A percentile compares a stretch with the other conserved stretches of the same genome.
These are phyloP conservation scores for Aureobasidium sp. DNA, from an alignment of 2,329 filamentous ascomycete genomes.

Conservation along the genomic window DNA sequence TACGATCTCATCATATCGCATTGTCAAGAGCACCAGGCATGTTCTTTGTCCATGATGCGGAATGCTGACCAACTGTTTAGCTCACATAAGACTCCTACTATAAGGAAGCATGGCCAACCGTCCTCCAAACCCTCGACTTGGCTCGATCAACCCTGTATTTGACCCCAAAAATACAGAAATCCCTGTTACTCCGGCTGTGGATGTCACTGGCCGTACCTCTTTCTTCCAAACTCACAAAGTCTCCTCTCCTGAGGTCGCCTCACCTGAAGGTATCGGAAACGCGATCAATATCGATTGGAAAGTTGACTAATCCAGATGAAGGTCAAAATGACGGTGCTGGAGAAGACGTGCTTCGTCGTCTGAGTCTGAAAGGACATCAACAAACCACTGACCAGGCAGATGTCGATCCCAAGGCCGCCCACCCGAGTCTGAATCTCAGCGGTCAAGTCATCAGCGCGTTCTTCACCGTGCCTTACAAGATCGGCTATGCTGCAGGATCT, in stretches of 20 bases:
- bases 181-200: constrained; percentile 39
- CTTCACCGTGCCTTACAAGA: constrained; percentile 56
- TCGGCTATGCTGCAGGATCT: constrained; percentile 45
- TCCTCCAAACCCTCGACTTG: constrained; percentile 10
- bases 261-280: constrained; percentile 20
- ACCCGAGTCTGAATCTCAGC: constrained; percentile 52
- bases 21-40: neutral
- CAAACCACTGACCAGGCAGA: constrained; percentile 39
- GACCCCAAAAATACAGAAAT: constrained; percentile 32
- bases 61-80: constrained; percentile 2
- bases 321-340: constrained; percentile 22
- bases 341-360: constrained; percentile 46
- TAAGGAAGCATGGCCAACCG: constrained; percentile 3
- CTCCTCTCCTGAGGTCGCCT: constrained; percentile 17
- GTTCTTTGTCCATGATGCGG: neutral
- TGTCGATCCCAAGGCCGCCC: constrained; percentile 47
- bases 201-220: constrained; percentile 29
- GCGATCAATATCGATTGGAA: constrained; percentile 24
- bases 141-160: constrained; percentile 33
- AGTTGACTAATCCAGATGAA: neutral
- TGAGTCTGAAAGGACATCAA: constrained; percentile 40
- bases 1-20: neutral
- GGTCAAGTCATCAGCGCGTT: constrained; percentile 58
- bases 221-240: constrained; percentile 26
- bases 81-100: neutral